Percentiles rank a stretch among this genome's conserved stretches.
Evolutionary conservation across 2,329 filamentous ascomycete genomes (phyloP).

Genomic region (Hypomyces perniciosus): DNA sequence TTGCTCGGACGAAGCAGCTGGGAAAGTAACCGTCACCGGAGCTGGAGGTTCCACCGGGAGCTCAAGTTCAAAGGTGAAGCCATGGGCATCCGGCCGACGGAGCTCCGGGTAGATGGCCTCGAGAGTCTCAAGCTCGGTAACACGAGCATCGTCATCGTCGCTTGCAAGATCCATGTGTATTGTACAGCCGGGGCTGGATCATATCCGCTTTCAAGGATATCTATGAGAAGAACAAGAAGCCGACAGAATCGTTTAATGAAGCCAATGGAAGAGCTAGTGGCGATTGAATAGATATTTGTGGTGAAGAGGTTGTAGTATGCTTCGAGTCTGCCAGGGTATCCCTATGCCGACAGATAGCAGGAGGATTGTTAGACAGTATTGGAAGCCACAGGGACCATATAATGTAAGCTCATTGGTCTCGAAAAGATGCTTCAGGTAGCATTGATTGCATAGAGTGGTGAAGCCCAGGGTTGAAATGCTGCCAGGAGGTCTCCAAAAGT

Average conservation of each 20-base stretch:
- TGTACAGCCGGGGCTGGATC: constrained; percentile 1
- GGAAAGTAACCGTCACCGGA: constrained; percentile 53
- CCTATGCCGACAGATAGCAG: no score
- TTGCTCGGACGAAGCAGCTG: constrained; percentile 29
- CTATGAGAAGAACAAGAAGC: no score
- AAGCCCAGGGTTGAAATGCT: no score
- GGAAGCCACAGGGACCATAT: background rate
- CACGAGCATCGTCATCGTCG: constrained; percentile 51
- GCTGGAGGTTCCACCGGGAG: constrained; percentile 50
- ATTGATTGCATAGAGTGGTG: no score
- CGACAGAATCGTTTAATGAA: no score
- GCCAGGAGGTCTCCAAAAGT: background rate
- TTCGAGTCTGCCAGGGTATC: no score
- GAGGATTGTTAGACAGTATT: no score
- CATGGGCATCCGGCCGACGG: constrained; percentile 32
- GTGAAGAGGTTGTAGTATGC: background rate
- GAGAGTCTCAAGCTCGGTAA: constrained; percentile 54
- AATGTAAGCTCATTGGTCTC: background rate
- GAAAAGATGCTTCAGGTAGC: no score
- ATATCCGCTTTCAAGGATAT: constrained; percentile 5
- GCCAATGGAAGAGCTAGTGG: no score
- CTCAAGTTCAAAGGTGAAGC: constrained; percentile 49
- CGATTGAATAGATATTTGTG: background rate
- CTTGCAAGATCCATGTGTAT: constrained; percentile 34
- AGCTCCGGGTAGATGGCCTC: constrained; percentile 64